These are phyloP conservation scores for Solanum pinnatisectum DNA, from an alignment of 257 asterid genomes.

Conservation along the genomic window DNA sequence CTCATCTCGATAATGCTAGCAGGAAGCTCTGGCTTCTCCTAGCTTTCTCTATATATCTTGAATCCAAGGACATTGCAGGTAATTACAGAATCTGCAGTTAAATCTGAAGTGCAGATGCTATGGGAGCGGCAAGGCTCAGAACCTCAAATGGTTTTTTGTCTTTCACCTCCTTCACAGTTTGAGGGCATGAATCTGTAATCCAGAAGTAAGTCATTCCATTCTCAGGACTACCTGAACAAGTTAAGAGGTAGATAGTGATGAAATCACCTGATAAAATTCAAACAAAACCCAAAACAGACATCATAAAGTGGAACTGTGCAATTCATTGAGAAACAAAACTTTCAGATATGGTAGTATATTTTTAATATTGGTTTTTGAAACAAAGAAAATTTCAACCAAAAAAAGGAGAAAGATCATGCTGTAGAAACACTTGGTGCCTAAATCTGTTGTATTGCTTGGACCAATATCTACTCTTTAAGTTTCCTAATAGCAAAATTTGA, in stretches of 20 bases:
- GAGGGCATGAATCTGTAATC: constrained; percentile 96
- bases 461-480: neutral
- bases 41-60: neutral
- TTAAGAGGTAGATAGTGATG: neutral
- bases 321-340: neutral
- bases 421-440: neutral
- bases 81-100: constrained; percentile 10
- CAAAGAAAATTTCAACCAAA: neutral
- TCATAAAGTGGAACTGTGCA: neutral
- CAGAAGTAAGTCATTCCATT: constrained; percentile 81
- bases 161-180: constrained; percentile 72
- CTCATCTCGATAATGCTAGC: neutral
- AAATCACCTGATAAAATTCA: neutral
- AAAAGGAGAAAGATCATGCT: neutral
- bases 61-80: neutral
- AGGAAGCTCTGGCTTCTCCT: neutral
- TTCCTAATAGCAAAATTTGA: neutral
- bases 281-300: neutral
- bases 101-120: constrained; percentile 81
- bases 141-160: constrained; percentile 70
- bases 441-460: neutral
- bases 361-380: neutral
- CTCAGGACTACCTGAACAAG: constrained; percentile 54
- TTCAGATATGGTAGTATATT: neutral
- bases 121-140: constrained; percentile 76